Evolutionary conservation across 805 yeast genomes (phyloP).

Genomic region (Ogataea naganishii): DNA sequence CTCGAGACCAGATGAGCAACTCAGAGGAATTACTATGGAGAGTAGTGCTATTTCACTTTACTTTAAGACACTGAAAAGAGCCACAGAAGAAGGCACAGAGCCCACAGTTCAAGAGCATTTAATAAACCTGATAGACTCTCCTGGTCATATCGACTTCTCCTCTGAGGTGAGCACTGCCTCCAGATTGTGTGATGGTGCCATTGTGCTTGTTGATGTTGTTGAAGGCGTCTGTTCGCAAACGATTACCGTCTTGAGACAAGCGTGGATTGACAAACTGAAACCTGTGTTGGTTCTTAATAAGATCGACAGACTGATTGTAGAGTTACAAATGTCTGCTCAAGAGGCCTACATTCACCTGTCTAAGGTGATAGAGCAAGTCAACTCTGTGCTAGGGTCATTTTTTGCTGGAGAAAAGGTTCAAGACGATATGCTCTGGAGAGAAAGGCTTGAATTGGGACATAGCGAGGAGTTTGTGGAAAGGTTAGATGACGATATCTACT

Average conservation of each 20-base stretch:
- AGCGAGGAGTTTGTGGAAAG: conserved; percentile 56
- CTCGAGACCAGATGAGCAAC: conserved; percentile 91
- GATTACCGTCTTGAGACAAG: conserved; percentile 86
- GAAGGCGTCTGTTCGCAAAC: conserved; percentile 99
- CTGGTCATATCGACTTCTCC: conserved; percentile 98
- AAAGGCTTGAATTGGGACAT: conserved; percentile 39
- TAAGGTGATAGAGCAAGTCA: conserved; percentile 83
- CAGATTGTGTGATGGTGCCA: conserved; percentile 93
- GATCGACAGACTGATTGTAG: conserved; percentile 77
- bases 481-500: conserved; percentile 76
- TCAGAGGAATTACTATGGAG: conserved; percentile 97
- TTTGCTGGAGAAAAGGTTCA: conserved; percentile 90
- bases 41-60: conserved; percentile 92
- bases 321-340: conserved; percentile 68
- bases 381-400: conserved; percentile 89
- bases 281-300: conserved; percentile 87
- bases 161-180: conserved; percentile 96
- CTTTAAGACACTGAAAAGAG: conserved; percentile 53
- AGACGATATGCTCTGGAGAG: conserved; percentile 74
- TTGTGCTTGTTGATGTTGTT: conserved; percentile 90
- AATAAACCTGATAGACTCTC: conserved; percentile 91
- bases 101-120: conserved; percentile 57
- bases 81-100: conserved; percentile 23
- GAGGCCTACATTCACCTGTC: conserved; percentile 82
- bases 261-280: conserved; percentile 87